Evolutionary conservation across 2,329 filamentous ascomycete genomes (phyloP).

Genomic region (Amylocarpus encephaloides): DNA sequence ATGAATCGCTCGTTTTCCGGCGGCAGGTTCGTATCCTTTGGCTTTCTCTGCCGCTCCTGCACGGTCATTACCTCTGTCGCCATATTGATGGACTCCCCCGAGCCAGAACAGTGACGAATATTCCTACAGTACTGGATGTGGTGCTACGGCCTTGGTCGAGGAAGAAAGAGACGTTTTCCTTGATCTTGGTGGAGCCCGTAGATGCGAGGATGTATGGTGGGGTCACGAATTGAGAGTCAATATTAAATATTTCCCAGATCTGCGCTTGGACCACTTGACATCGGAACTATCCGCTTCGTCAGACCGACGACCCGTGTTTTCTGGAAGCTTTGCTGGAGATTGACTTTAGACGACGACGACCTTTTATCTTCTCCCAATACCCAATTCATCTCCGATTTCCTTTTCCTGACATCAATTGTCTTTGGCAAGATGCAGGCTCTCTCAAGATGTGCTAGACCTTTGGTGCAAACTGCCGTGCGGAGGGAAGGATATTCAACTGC

Average conservation of each 20-base stretch:
- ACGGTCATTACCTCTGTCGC: conserved; percentile 54
- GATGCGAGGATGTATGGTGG: neutral
- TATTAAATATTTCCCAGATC: too few relatives aligned
- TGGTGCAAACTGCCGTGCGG: conserved; percentile 60
- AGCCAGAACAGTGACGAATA: too few relatives aligned
- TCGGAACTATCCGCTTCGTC: too few relatives aligned
- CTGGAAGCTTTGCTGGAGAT: neutral
- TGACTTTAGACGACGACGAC: neutral
- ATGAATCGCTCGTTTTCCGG: conserved; percentile 94
- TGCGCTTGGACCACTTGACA: too few relatives aligned
- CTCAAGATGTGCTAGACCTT: conserved; percentile 64
- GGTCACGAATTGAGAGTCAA: neutral
- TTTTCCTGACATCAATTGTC: conserved; percentile 29
- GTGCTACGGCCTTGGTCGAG: neutral
- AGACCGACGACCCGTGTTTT: neutral
- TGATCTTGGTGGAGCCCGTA: neutral
- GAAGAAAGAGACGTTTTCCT: too few relatives aligned
- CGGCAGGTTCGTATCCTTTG: conserved; percentile 68
- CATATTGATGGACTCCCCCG: conserved; percentile 36
- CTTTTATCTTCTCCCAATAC: conserved; percentile 10
- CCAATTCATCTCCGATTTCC: conserved; percentile 13
- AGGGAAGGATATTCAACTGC: conserved; percentile 70
- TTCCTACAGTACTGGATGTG: neutral
- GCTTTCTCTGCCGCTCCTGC: conserved; percentile 43
- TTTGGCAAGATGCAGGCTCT: conserved; percentile 72